Base-by-base conservation (phyloP, 768 basidiomycete species). In the Hortiboletus campestris region DNA sequence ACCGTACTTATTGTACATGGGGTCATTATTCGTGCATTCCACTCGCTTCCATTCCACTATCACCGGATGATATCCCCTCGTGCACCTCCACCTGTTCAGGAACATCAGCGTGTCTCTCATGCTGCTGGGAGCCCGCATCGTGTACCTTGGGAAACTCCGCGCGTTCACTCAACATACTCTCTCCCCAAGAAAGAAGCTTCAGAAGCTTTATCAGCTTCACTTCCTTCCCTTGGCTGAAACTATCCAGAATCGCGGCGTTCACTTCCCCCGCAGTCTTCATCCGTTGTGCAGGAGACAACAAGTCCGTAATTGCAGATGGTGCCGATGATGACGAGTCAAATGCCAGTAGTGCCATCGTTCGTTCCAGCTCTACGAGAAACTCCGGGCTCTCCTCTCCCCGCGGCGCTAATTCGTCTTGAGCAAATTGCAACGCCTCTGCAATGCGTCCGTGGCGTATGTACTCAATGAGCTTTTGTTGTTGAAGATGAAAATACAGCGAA, bases 401-500 rank as follows among this genome's bases (percentile, higher is more conserved):
- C 17, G 94, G 94, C 6, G 97, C 97, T 12, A 99, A 79, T 70
- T 98, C 94, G 48, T 85, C 81, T 63, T 98, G 93, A 3, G 97
- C 97, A 75, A 98, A 99, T 51, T 83, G 76, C 46, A 99, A 75
- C 0, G 95, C 97, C 40, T 91, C 87, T 7, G 77, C 72, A 57
- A 94, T 84, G 29, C 82, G 82, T 36, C 89, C 88, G 49, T 87
- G 83, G 1, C 95, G 89, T 62, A 98, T 97, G 62, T 82, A 86
- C 72, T 99, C 97, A 69, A 98, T 98, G 38, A 99, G 78, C 64
- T 89, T 92, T 72, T 97, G 94, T 59, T 98, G 94, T 63, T 98
- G 94, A 12, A 99, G 81, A 64, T 91, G 92, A 74, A 99, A 99
- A 70, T 95, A 95, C 49, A 99, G 76, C 12, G 85, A 84, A 9